These are phyloP conservation scores for Neonectria sp. DNA, from an alignment of 2,329 filamentous ascomycete genomes.

Conservation along the genomic window DNA sequence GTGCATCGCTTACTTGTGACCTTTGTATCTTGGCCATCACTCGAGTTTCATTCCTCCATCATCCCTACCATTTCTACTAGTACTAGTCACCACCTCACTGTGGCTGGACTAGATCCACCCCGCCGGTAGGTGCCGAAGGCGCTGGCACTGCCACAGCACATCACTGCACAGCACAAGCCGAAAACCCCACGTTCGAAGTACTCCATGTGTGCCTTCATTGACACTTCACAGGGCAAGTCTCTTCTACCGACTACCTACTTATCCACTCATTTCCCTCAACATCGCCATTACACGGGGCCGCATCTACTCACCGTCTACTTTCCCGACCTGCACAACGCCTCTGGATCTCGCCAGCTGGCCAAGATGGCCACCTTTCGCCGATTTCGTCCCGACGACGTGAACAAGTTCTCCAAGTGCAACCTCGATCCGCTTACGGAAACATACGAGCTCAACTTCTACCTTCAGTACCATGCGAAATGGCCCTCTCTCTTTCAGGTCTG, in stretches of 20 bases:
- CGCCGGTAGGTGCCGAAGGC: neutral
- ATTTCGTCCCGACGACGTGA: conserved; percentile 87
- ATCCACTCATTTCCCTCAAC: neutral
- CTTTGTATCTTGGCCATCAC: conserved; percentile 18
- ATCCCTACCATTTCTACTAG: neutral
- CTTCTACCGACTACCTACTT: neutral
- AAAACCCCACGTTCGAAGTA: neutral
- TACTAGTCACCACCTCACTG: conserved; percentile 5
- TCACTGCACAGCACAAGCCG: conserved; percentile 1
- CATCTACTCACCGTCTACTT: neutral
- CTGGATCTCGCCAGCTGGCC: neutral
- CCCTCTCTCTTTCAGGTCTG: conserved; percentile 94
- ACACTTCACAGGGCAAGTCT: neutral
- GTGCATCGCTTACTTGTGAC: neutral
- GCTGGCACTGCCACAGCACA: conserved; percentile 33
- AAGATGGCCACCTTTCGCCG: conserved; percentile 78
- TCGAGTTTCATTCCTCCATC: conserved; percentile 20
- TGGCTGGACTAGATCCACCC: conserved; percentile 11
- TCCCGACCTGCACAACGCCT: neutral
- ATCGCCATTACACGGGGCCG: neutral
- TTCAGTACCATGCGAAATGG: conserved; percentile 97
- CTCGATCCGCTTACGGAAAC: conserved; percentile 98
- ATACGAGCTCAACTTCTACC: conserved; percentile 95
- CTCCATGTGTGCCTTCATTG: neutral
- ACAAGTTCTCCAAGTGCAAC: conserved; percentile 94